Evolutionary conservation across 768 basidiomycete species (phyloP).

Genomic region (Serendipita indica): DNA sequence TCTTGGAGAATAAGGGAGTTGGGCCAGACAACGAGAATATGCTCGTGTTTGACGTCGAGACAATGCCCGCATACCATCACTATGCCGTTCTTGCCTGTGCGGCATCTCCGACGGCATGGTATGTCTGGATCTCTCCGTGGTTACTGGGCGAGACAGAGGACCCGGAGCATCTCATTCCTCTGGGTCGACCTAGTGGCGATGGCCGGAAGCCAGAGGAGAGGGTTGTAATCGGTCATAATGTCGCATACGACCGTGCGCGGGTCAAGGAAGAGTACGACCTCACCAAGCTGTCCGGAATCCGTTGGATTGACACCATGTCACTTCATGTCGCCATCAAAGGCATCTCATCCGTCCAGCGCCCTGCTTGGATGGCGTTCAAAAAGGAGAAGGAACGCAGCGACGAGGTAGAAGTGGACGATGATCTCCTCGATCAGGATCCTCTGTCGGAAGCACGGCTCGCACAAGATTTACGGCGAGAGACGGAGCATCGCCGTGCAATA

Average conservation of each 20-base stretch:
- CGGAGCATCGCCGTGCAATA: background rate
- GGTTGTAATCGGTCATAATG: slow-evolving; percentile 84
- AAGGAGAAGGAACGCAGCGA: slow-evolving; percentile 35
- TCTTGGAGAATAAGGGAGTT: slow-evolving; percentile 56
- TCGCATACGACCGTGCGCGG: slow-evolving; percentile 82
- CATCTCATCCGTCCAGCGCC: slow-evolving; percentile 87
- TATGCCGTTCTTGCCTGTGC: slow-evolving; percentile 85
- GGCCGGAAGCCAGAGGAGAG: slow-evolving; percentile 26
- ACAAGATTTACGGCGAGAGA: background rate
- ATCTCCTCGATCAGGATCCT: slow-evolving; percentile 26
- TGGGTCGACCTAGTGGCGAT: slow-evolving; percentile 35
- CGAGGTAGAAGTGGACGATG: slow-evolving; percentile 29
- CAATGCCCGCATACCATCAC: slow-evolving; percentile 66
- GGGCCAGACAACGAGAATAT: slow-evolving; percentile 52
- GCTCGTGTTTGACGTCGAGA: slow-evolving; percentile 90
- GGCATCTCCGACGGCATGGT: slow-evolving; percentile 74
- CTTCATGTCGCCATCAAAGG: slow-evolving; percentile 88
- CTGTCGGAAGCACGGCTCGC: slow-evolving; percentile 21
- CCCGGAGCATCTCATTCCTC: slow-evolving; percentile 51
- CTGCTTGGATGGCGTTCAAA: slow-evolving; percentile 77
- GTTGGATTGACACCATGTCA: slow-evolving; percentile 90
- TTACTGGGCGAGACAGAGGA: slow-evolving; percentile 47
- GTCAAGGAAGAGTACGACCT: slow-evolving; percentile 72
- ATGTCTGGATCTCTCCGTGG: slow-evolving; percentile 94
- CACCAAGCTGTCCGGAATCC: slow-evolving; percentile 38